Evolutionary conservation across 2,329 filamentous ascomycete species (phyloP).

Genomic region (Talaromyces sp.): DNA sequence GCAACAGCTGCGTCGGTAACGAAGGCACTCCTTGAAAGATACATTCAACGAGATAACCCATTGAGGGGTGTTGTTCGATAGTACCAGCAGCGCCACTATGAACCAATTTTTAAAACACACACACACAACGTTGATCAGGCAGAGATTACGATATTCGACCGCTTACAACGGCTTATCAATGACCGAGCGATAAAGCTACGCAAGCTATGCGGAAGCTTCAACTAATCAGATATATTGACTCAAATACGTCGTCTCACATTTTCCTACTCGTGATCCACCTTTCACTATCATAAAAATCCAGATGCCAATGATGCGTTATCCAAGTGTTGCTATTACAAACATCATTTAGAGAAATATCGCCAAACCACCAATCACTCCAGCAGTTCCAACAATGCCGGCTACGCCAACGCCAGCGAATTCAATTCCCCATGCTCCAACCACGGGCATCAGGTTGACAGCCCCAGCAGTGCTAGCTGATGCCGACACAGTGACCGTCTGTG

Average conservation of each 20-base stretch:
- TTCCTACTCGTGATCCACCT: background rate
- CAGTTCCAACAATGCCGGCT: background rate
- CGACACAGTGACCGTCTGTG: background rate
- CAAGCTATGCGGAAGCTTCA: too few relatives aligned
- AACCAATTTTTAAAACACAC: background rate
- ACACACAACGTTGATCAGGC: background rate
- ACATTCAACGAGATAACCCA: background rate
- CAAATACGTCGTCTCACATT: background rate
- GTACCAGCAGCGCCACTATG: background rate
- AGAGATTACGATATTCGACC: background rate
- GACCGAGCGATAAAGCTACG: too few relatives aligned
- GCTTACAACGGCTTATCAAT: background rate
- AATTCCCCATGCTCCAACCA: background rate
- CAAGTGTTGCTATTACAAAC: background rate
- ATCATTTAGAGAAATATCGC: background rate
- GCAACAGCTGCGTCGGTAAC: slow-evolving; percentile 13
- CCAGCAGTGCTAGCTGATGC: slow-evolving; percentile 5
- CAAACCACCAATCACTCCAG: slow-evolving; percentile 3
- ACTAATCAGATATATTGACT: background rate
- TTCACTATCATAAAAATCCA: background rate
- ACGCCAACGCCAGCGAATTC: background rate
- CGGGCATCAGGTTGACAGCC: background rate
- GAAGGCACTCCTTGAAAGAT: slow-evolving; percentile 13
- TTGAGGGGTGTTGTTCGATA: background rate
- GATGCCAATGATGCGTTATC: background rate